Conservation (phyloP, 495 filamentous ascomycete genomes). For the Hypoxylon rickii region DNA sequence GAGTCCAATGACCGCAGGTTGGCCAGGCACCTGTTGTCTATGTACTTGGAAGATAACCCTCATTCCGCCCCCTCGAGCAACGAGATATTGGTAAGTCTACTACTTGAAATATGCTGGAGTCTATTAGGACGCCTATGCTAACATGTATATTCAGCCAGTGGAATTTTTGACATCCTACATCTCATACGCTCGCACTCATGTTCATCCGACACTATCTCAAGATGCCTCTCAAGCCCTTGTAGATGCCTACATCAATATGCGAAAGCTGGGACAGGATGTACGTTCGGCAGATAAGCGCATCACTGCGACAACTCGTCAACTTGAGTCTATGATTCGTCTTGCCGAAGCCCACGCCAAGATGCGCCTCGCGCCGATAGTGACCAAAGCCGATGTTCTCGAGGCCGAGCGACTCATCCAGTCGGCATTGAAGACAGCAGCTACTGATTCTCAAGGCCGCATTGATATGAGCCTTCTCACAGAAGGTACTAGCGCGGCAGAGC, state of each 20-base stretch:
- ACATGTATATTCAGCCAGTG: constrained; percentile 65
- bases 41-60: constrained; percentile 95
- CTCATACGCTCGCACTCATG: constrained; percentile 88
- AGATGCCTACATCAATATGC: constrained; percentile 91
- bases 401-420: constrained; percentile 89
- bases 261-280: constrained; percentile 92
- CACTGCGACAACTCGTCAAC: constrained; percentile 92
- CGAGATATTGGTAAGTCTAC: constrained; percentile 76
- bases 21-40: constrained; percentile 89
- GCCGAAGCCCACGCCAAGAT: constrained; percentile 97
- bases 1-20: constrained; percentile 85
- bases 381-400: constrained; percentile 81
- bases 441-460: constrained; percentile 90
- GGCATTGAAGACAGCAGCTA: constrained; percentile 96
- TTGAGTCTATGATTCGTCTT: constrained; percentile 96
- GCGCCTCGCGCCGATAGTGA: constrained; percentile 79
- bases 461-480: constrained; percentile 96
- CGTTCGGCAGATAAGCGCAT: constrained; percentile 92
- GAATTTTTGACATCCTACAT: constrained; percentile 97
- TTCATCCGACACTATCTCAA: constrained; percentile 78
- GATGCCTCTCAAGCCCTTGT: constrained; percentile 81
- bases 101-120: too few relatives aligned
- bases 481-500: constrained; percentile 82
- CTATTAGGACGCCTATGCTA: too few relatives aligned
- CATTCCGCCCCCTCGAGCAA: constrained; percentile 70